Evolutionary conservation across 2,329 filamentous ascomycete species (phyloP).

Genomic region (Plenodomus lindquistii): DNA sequence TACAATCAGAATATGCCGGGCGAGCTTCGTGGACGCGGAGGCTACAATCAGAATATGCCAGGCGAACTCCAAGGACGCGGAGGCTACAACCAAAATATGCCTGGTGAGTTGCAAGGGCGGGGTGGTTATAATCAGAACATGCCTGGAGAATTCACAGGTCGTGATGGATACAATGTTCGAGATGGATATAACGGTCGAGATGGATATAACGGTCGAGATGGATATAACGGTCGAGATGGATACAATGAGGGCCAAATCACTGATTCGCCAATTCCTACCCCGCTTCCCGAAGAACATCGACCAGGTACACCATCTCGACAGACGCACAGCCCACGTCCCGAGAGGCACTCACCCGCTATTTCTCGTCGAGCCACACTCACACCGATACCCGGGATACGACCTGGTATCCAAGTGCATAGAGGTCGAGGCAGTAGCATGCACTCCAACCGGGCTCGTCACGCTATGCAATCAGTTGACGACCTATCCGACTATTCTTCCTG

Average conservation of each 20-base stretch:
- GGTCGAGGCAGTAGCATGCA: conserved; percentile 32
- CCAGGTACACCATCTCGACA: conserved; percentile 38
- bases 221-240: conserved; percentile 37
- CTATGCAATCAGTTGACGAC: conserved; percentile 34
- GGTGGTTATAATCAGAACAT: conserved; percentile 39
- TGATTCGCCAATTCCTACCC: conserved; percentile 40
- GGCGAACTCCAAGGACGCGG: conserved; percentile 28
- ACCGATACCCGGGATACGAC: conserved; percentile 40
- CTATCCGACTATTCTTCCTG: conserved; percentile 45
- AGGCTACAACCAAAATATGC: conserved; percentile 34
- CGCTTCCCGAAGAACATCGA: conserved; percentile 35
- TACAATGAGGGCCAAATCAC: conserved; percentile 34
- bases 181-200: conserved; percentile 40
- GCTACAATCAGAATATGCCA: conserved; percentile 13
- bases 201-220: conserved; percentile 42
- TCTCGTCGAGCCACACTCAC: conserved; percentile 44
- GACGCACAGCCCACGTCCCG: conserved; percentile 34
- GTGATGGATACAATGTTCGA: conserved; percentile 37
- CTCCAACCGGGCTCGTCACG: conserved; percentile 36
- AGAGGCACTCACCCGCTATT: conserved; percentile 33
- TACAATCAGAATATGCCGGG: conserved; percentile 28
- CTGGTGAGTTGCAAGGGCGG: conserved; percentile 33
- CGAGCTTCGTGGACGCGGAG: conserved; percentile 20
- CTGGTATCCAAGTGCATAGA: conserved; percentile 40
- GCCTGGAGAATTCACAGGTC: conserved; percentile 37